phyloP scores from a whole-genome alignment of 2,329 filamentous ascomycete genomes.

The Colletotrichum sp. region DNA sequence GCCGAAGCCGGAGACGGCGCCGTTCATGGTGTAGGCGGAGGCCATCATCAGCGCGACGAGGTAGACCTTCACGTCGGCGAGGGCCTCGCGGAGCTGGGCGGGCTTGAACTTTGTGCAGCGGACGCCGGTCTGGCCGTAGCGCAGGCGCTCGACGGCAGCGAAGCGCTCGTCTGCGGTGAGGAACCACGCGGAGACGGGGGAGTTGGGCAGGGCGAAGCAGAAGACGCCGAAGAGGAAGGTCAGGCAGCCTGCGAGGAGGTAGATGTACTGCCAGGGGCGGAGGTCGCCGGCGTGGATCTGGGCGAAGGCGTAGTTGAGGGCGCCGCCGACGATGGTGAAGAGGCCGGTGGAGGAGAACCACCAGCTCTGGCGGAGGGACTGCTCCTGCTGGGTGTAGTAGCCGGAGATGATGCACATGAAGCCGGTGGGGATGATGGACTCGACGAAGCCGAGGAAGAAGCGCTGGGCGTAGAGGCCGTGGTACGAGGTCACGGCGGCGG shows the following conservation, averaged over 20 bases:
- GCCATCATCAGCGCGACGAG: constrained; percentile 72
- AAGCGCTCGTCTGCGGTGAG: constrained; percentile 66
- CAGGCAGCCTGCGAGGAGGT: constrained; percentile 66
- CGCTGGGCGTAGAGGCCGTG: constrained; percentile 70
- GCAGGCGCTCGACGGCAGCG: constrained; percentile 67
- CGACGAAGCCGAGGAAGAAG: constrained; percentile 68
- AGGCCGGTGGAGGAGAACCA: constrained; percentile 68
- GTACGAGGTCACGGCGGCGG: constrained; percentile 68
- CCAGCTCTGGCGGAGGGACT: constrained; percentile 68
- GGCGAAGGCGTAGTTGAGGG: constrained; percentile 71
- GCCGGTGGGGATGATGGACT: constrained; percentile 68
- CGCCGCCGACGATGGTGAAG: constrained; percentile 68
- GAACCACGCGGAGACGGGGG: constrained; percentile 73
- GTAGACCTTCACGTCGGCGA: constrained; percentile 67
- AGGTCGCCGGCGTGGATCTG: constrained; percentile 61
- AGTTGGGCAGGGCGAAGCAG: constrained; percentile 71
- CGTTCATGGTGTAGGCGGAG: constrained; percentile 74
- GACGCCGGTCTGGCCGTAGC: constrained; percentile 67
- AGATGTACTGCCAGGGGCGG: constrained; percentile 74
- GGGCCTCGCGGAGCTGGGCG: constrained; percentile 61
- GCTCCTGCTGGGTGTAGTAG: constrained; percentile 70
- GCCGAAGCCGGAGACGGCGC: constrained; percentile 73
- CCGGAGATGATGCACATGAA: constrained; percentile 69
- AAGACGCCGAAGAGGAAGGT: constrained; percentile 69
- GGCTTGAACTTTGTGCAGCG: constrained; percentile 65